Evolutionary conservation across 495 filamentous ascomycete genomes (phyloP), one percentile per base, ranked within the genome.

Genomic region (Diplogelasinospora grovesii): DNA sequence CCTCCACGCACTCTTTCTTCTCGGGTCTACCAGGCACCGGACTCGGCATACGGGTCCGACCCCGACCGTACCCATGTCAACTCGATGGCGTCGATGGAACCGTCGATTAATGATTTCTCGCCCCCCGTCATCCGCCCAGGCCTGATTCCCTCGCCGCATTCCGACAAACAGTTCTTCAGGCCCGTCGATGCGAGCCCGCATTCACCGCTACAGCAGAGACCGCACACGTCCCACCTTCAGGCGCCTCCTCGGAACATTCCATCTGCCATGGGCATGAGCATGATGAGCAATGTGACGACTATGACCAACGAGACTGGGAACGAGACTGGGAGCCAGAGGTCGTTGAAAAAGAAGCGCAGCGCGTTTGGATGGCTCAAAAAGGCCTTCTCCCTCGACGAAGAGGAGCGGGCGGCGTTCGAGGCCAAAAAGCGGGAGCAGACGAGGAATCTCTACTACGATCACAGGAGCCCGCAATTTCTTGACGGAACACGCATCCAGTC

Each of bases 291-390:
- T 34, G 54, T 60, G 14, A 68, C 62, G 16, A 59, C 61, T 18
- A 51, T 60, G 38, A 57, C 48, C 8, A 45, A 45, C 10, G 48
- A 55, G 5, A 58, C 46, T 1, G 48, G 36, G 3, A 41, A 20
- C 7, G 33, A 20, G 1, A 14, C 1, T 21, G 26, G 22, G 49
- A 8, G 63, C 30, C 57, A 48, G 2, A 59, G 61, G 46, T 60
- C 61, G 25, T 32, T 75, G 21, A 76, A 76, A 50, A 77, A 77
- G 64, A 77, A 77, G 60, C 59, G 69, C 19, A 77, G 74, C 52
- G 72, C 70, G 6, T 77, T 77, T 39, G 71, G 73, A 11, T 77
- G 74, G 74, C 53, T 77, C 18, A 77, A 74, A 53, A 77, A 77
- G 57, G 72, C 72, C 14, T 77, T 77, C 23, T 63, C 66, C 3